phyloP scores from a whole-genome alignment of 176 grass and related monocot genomes.

The Oryza punctata region DNA sequence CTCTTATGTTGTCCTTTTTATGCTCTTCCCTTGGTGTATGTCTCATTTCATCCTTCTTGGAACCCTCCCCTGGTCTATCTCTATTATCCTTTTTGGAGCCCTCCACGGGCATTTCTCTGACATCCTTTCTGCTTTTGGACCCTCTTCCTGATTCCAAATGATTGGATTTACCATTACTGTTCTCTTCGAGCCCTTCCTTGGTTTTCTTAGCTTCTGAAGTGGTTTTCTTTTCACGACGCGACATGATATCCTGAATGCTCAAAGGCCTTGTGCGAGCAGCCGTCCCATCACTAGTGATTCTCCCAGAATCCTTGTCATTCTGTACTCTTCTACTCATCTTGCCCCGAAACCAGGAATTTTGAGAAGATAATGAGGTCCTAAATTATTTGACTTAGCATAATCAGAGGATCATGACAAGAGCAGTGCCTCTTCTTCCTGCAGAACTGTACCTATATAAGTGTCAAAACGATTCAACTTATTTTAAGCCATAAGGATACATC shows the following conservation, averaged over 20 bases:
- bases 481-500: neutral
- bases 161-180: constrained; percentile 30
- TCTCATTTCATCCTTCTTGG: constrained; percentile 42
- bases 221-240: constrained; percentile 65
- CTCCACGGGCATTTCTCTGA: constrained; percentile 28
- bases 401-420: neutral
- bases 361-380: neutral
- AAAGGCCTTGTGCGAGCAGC: constrained; percentile 87
- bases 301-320: constrained; percentile 33
- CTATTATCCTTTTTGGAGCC: constrained; percentile 49
- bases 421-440: constrained; percentile 23
- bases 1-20: constrained; percentile 35
- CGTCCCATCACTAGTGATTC: constrained; percentile 49
- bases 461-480: constrained; percentile 9
- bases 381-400: neutral
- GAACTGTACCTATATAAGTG: constrained; percentile 11
- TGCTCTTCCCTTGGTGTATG: constrained; percentile 21
- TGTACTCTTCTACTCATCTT: constrained; percentile 69
- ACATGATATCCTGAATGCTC: constrained; percentile 85
- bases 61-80: constrained; percentile 26
- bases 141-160: constrained; percentile 34
- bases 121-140: constrained; percentile 41
- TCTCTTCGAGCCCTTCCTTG: constrained; percentile 28
- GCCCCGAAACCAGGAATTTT: neutral
- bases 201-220: constrained; percentile 43